These are phyloP conservation scores for Circinella umbellata DNA, from an alignment of 371 early-diverging fungal species.

Conservation along the genomic window DNA sequence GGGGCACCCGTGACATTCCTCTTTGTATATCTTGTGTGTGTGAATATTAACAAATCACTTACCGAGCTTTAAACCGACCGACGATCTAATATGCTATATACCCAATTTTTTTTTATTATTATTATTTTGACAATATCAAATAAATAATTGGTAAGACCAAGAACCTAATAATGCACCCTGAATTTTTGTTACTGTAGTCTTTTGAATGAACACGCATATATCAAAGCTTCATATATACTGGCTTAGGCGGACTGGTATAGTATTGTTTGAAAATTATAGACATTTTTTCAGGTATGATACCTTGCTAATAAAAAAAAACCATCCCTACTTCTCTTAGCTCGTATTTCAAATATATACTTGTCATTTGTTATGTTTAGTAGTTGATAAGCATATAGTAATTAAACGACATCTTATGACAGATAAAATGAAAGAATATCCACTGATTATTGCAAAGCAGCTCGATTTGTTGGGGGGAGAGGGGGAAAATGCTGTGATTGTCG, in stretches of 20 bases:
- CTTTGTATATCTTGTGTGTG: neutral
- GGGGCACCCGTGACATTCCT: constrained; percentile 10
- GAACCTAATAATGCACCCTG: constrained; percentile 2
- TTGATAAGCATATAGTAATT: neutral
- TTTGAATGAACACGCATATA: too few relatives aligned
- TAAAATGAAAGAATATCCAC: neutral
- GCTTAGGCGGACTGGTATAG: too few relatives aligned
- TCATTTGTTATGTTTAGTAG: too few relatives aligned
- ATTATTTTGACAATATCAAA: neutral
- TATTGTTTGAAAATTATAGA: too few relatives aligned
- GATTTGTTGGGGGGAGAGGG: neutral
- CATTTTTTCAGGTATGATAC: too few relatives aligned
- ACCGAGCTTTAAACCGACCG: neutral
- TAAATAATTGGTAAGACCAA: neutral
- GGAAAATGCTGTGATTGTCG: too few relatives aligned
- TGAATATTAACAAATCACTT: neutral
- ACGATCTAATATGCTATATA: neutral
- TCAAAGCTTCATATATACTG: too few relatives aligned
- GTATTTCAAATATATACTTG: too few relatives aligned
- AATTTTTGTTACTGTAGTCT: neutral
- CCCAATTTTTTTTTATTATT: too few relatives aligned
- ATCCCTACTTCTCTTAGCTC: too few relatives aligned
- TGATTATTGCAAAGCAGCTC: constrained; percentile 4
- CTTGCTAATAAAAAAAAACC: too few relatives aligned
- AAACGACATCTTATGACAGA: constrained; percentile 5